Conservation (phyloP, 441 rosid species). For the Gossypium gossypioides region DNA sequence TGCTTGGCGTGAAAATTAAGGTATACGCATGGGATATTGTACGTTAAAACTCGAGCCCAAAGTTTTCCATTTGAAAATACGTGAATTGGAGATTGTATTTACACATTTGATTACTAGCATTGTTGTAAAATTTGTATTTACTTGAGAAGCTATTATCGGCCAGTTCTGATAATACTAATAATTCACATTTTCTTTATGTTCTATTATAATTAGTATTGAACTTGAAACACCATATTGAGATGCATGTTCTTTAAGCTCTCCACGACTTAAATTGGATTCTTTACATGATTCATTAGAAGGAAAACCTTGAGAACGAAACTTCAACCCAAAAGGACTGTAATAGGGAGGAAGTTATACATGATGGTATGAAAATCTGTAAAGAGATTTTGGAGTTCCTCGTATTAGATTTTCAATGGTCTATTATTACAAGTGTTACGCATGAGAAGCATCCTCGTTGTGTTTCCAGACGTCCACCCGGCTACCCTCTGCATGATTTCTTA, state of each 20-base stretch:
- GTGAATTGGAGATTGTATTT: background rate
- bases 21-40: background rate
- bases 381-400: background rate
- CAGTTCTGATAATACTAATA: too few species aligned
- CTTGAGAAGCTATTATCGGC: background rate
- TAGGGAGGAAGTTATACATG: background rate
- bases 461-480: background rate
- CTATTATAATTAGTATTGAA: too few species aligned
- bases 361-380: background rate
- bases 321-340: too few species aligned
- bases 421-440: background rate
- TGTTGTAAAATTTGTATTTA: background rate
- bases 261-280: too few species aligned
- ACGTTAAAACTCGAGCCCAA: background rate
- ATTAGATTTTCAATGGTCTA: background rate
- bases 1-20: constrained; percentile 34
- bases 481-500: constrained; percentile 9
- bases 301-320: too few species aligned
- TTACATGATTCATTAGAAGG: too few species aligned
- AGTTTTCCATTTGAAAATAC: background rate
- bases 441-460: constrained; percentile 1
- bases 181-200: too few species aligned
- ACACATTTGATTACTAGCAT: background rate
- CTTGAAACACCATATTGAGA: too few species aligned
- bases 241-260: too few species aligned